These are phyloP conservation scores for Berberis vulgaris DNA, from an alignment of 164 flowering plant genomes.

Conservation along the genomic window DNA sequence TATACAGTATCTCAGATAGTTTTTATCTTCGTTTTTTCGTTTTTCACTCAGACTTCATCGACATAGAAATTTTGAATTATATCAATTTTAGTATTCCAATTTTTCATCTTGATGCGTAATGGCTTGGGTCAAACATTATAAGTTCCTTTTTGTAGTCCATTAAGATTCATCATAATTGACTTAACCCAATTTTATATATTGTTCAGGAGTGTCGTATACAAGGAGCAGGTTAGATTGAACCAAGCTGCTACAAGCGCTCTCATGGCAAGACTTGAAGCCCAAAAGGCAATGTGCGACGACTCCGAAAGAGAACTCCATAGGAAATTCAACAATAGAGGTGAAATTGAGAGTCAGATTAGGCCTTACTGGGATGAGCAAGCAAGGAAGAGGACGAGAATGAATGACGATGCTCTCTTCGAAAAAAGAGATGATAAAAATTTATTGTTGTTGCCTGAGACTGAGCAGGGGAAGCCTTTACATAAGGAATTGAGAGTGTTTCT, in stretches of 20 bases:
- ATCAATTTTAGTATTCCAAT: no score
- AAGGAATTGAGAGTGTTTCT: constrained; percentile 63
- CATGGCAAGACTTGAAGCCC: constrained; percentile 92
- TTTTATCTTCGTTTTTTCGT: no score
- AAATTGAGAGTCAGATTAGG: constrained; percentile 61
- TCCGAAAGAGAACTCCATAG: constrained; percentile 75
- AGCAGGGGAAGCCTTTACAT: constrained; percentile 31
- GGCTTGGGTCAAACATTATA: no score
- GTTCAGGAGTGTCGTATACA: constrained; percentile 82
- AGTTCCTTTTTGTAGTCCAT: no score
- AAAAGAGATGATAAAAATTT: constrained; percentile 25
- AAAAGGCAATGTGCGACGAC: constrained; percentile 76
- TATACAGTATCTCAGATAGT: no score
- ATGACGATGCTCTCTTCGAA: constrained; percentile 27
- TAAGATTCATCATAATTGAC: not conserved
- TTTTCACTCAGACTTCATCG: no score
- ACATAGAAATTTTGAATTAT: no score
- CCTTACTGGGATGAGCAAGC: constrained; percentile 54
- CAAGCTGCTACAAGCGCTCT: constrained; percentile 78
- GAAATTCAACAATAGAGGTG: constrained; percentile 61
- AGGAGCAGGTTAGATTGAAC: constrained; percentile 83
- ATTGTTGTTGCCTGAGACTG: constrained; percentile 31
- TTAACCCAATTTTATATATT: no score
- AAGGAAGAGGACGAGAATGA: constrained; percentile 78
- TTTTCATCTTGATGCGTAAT: no score